phyloP scores from a whole-genome alignment of 2,329 filamentous ascomycete genomes.

The Albifimbria verrucaria region DNA sequence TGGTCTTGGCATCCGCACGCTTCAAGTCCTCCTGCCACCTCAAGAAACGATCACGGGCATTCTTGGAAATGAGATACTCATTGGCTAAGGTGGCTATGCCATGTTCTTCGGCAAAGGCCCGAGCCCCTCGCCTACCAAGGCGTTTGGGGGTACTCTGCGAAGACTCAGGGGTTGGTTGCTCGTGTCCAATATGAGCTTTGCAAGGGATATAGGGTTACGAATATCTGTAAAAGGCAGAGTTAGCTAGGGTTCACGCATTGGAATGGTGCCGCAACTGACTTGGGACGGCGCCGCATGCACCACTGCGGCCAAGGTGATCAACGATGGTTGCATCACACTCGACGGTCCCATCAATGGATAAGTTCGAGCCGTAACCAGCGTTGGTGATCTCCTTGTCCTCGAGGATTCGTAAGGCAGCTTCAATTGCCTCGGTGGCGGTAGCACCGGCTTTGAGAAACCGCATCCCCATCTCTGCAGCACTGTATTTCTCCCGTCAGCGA shows the following conservation, averaged over 20 bases:
- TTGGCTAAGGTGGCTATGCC: slow-evolving; percentile 71
- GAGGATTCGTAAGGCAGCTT: slow-evolving; percentile 80
- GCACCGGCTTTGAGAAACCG: slow-evolving; percentile 73
- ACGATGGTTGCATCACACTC: slow-evolving; percentile 95
- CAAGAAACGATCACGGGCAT: slow-evolving; percentile 72
- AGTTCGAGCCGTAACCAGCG: slow-evolving; percentile 91
- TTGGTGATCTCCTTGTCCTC: slow-evolving; percentile 97
- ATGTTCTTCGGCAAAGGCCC: slow-evolving; percentile 78
- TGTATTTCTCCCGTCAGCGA: slow-evolving; percentile 28
- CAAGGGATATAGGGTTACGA: slow-evolving; percentile 87
- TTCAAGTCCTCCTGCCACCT: slow-evolving; percentile 76
- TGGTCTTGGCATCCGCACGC: slow-evolving; percentile 49
- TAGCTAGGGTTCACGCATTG: not conserved
- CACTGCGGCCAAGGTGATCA: slow-evolving; percentile 86
- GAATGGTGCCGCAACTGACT: slow-evolving; percentile 54
- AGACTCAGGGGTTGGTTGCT: slow-evolving; percentile 77
- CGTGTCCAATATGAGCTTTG: slow-evolving; percentile 76
- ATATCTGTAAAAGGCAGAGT: slow-evolving; percentile 58
- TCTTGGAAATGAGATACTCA: slow-evolving; percentile 75
- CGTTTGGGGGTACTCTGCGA: slow-evolving; percentile 85
- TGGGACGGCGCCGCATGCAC: slow-evolving; percentile 85
- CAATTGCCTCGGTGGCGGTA: slow-evolving; percentile 81
- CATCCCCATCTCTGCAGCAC: slow-evolving; percentile 84
- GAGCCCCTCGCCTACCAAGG: slow-evolving; percentile 86
- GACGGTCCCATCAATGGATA: slow-evolving; percentile 84